Evolutionary conservation across 306 rosid genomes (phyloP).

Genomic region (Cicer bijugum): DNA sequence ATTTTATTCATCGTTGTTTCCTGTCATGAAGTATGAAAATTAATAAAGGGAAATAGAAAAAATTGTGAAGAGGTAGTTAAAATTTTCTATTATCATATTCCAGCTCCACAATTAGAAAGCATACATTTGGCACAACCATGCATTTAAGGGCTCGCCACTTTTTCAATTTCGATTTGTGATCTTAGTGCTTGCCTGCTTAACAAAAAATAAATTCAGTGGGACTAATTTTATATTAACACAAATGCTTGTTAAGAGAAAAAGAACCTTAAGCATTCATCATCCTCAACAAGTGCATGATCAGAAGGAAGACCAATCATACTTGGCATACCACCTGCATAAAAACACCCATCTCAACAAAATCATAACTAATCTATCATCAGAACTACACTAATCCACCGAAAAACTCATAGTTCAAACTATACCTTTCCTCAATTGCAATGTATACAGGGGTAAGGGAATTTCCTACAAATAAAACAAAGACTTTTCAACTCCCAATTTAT

Average conservation of each 20-base stretch:
- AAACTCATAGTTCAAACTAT: not conserved
- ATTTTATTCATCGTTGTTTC: constrained; percentile 49
- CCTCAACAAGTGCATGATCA: constrained; percentile 84
- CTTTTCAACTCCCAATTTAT: too few species aligned
- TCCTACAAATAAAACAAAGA: too few species aligned
- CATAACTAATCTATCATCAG: too few species aligned
- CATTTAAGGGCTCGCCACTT: not conserved
- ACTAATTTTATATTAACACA: constrained; percentile 15
- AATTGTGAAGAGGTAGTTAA: constrained; percentile 17
- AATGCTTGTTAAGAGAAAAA: constrained; percentile 41
- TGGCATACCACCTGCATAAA: constrained; percentile 69
- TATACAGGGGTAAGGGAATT: too few species aligned
- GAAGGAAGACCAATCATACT: constrained; percentile 95
- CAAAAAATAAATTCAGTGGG: constrained; percentile 11
- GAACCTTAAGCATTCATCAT: constrained; percentile 89
- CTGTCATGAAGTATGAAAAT: constrained; percentile 51
- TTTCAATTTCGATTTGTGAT: not conserved
- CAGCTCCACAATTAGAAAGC: too few species aligned
- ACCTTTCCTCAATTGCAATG: too few species aligned
- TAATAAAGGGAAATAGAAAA: constrained; percentile 13
- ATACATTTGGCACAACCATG: too few species aligned
- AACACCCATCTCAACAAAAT: not conserved
- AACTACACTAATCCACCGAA: not conserved
- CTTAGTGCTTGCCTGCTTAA: constrained; percentile 34
- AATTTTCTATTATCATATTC: too few species aligned